Evolutionary conservation across 2,329 filamentous ascomycete genomes (phyloP).

Genomic region (Sphaceloma murrayae): DNA sequence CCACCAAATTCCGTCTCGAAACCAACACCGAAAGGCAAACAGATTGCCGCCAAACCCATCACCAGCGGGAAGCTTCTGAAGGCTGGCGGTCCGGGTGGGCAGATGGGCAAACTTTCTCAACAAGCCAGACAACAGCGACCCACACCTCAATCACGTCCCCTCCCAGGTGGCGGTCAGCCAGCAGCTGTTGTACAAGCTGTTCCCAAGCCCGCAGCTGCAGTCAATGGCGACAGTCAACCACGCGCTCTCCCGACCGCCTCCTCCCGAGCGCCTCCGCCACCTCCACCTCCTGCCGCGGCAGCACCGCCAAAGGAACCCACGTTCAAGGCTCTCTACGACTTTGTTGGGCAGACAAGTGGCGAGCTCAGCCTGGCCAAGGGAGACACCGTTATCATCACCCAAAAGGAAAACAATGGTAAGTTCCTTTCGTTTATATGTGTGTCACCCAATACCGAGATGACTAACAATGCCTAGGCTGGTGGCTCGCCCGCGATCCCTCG

Average conservation of each 20-base stretch:
- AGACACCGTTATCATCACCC: slow-evolving; percentile 78
- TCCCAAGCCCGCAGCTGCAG: slow-evolving; percentile 40
- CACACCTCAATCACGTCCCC: slow-evolving; percentile 38
- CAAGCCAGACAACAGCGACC: slow-evolving; percentile 38
- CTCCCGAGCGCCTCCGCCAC: slow-evolving; percentile 50
- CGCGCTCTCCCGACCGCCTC: slow-evolving; percentile 32
- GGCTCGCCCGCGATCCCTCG: slow-evolving; percentile 70
- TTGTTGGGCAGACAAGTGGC: slow-evolving; percentile 71
- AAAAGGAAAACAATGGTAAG: slow-evolving; percentile 91
- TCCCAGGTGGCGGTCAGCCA: slow-evolving; percentile 26
- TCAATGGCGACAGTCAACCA: slow-evolving; percentile 38
- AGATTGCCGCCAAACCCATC: slow-evolving; percentile 78
- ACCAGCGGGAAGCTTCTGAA: slow-evolving; percentile 87
- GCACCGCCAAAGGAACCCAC: slow-evolving; percentile 58
- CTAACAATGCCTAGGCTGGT: slow-evolving; percentile 58
- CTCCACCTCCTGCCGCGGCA: slow-evolving; percentile 54
- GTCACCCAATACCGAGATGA: slow-evolving; percentile 1
- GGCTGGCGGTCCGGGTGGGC: slow-evolving; percentile 75
- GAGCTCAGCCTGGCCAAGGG: slow-evolving; percentile 73
- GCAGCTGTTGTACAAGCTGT: slow-evolving; percentile 27
- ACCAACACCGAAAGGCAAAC: slow-evolving; percentile 79
- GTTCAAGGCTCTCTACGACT: slow-evolving; percentile 89
- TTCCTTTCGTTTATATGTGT: slow-evolving; percentile 17
- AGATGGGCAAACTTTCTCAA: slow-evolving; percentile 62
- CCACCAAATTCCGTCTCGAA: slow-evolving; percentile 70